A percentile compares a stretch with the other conserved stretches of the same genome.
Evolutionary conservation across 345 rosid species (phyloP).

Genomic region (Excoecaria agallocha): DNA sequence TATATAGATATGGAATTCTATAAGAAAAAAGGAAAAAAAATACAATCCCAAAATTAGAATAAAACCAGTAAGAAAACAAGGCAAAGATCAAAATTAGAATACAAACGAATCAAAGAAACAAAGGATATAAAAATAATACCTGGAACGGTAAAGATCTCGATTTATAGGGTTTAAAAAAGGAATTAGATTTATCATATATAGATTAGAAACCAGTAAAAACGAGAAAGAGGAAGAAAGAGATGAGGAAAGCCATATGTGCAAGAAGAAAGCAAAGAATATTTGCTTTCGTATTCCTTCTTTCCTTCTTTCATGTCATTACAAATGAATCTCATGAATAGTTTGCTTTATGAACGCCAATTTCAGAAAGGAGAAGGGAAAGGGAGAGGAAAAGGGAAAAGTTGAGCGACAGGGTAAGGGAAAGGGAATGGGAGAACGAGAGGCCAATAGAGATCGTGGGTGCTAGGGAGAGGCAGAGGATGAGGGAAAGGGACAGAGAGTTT

Average conservation of each 20-base stretch:
- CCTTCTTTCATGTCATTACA: slow-evolving; percentile 7
- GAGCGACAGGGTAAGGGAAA: too few relatives aligned
- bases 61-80: background rate
- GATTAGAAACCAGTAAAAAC: slow-evolving; percentile 17
- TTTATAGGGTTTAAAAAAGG: slow-evolving; percentile 58
- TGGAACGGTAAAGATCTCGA: slow-evolving; percentile 81
- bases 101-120: background rate
- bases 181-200: slow-evolving; percentile 25
- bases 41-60: background rate
- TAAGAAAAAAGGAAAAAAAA: too few relatives aligned
- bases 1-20: too few relatives aligned
- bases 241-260: slow-evolving; percentile 19
- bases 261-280: background rate
- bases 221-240: slow-evolving; percentile 19
- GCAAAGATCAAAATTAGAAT: background rate
- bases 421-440: too few relatives aligned
- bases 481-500: too few relatives aligned
- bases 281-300: background rate
- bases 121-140: slow-evolving; percentile 25
- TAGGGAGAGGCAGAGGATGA: too few relatives aligned
- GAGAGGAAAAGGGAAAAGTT: too few relatives aligned
- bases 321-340: too few relatives aligned
- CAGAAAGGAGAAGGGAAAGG: too few relatives aligned
- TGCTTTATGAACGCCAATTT: too few relatives aligned
- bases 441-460: too few relatives aligned